Evolutionary conservation across 1,284 basidiomycete genomes (phyloP).

Genomic region (Apiotrichum akiyoshidainum): DNA sequence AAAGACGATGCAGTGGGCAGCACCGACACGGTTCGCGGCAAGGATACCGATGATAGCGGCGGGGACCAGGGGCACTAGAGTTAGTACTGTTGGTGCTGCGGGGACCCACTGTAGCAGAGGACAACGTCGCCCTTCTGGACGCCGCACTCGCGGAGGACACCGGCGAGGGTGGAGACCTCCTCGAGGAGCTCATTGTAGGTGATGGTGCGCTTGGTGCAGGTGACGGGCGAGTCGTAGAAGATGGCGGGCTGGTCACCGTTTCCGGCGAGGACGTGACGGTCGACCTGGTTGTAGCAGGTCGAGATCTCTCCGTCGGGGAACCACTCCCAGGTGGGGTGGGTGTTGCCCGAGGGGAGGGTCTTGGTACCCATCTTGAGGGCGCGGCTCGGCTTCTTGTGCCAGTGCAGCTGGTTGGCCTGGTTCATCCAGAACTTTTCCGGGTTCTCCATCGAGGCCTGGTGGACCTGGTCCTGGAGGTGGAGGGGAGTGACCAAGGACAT

Average conservation of each 20-base stretch:
- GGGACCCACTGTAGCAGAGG: slow-evolving; percentile 20
- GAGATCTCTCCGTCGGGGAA: slow-evolving; percentile 25
- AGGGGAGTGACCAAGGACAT: neutral
- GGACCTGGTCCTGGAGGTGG: slow-evolving; percentile 22
- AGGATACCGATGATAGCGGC: slow-evolving; percentile 59
- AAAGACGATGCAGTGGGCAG: slow-evolving; percentile 94
- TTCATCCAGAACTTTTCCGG: slow-evolving; percentile 22
- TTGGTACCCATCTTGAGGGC: slow-evolving; percentile 10
- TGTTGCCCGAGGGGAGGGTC: slow-evolving; percentile 10
- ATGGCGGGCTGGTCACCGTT: slow-evolving; percentile 20
- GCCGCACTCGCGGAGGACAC: slow-evolving; percentile 80
- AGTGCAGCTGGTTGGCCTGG: slow-evolving; percentile 24
- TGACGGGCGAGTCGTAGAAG: slow-evolving; percentile 25
- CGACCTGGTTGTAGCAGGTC: slow-evolving; percentile 23
- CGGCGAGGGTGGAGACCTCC: slow-evolving; percentile 80
- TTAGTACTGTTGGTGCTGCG: neutral
- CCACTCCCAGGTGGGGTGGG: slow-evolving; percentile 24
- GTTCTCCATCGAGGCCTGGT: slow-evolving; percentile 18
- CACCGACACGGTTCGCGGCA: slow-evolving; percentile 89
- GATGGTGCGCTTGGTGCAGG: slow-evolving; percentile 50
- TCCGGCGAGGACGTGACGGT: slow-evolving; percentile 23
- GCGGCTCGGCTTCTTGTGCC: slow-evolving; percentile 22
- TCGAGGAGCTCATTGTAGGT: slow-evolving; percentile 77
- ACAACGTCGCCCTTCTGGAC: slow-evolving; percentile 93
- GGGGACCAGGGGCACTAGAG: slow-evolving; percentile 58